phyloP scores from a whole-genome alignment of 257 asterid species.

The Solanum verrucosum region DNA sequence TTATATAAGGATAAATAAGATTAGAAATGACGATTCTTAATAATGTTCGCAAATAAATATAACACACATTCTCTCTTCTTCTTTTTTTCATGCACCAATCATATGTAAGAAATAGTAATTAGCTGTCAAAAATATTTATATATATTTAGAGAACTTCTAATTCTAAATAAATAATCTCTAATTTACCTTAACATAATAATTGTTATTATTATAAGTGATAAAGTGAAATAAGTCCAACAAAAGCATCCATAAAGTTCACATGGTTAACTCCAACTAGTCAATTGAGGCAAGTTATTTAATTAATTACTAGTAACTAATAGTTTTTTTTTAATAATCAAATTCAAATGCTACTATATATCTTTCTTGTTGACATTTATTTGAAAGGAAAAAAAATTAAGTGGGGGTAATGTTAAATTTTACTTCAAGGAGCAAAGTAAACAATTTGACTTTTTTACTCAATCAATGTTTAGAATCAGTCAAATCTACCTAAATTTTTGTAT shows the following conservation, averaged over 20 bases:
- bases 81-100: too few relatives aligned
- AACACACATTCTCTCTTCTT: too few relatives aligned
- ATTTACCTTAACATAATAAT: neutral
- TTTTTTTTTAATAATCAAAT: neutral
- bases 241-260: neutral
- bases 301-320: neutral
- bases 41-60: too few relatives aligned
- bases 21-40: too few relatives aligned
- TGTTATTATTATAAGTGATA: neutral
- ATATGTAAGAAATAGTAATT: too few relatives aligned
- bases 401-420: neutral
- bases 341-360: neutral
- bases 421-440: neutral
- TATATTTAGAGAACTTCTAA: neutral
- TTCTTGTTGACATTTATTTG: neutral
- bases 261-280: neutral
- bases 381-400: neutral
- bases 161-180: neutral
- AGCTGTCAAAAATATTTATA: too few relatives aligned
- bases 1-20: too few relatives aligned
- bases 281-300: neutral
- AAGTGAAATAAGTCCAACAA: neutral
- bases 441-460: neutral
- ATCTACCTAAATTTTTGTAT: neutral
- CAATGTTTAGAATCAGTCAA: neutral